Evolutionary conservation across 2,329 filamentous ascomycete genomes (phyloP).

Genomic region (Aspergillus phoenicis): DNA sequence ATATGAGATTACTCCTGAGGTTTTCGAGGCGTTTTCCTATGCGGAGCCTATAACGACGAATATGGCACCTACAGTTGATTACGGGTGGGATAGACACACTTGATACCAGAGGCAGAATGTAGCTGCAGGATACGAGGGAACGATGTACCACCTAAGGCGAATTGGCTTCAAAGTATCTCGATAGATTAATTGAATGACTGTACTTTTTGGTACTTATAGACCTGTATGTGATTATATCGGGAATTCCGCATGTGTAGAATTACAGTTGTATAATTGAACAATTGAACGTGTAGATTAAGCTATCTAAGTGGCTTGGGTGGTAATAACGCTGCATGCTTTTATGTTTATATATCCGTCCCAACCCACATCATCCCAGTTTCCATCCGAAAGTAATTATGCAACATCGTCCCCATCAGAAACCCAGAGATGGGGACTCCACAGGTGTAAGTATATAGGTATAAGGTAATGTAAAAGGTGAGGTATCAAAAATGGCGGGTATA

Average conservation of each 20-base stretch:
- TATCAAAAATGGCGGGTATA: neutral
- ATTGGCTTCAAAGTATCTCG: neutral
- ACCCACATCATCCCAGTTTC: too few species aligned
- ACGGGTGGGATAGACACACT: constrained; percentile 24
- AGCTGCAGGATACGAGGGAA: neutral
- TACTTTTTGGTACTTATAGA: neutral
- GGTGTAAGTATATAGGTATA: neutral
- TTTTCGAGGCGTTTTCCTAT: constrained; percentile 50
- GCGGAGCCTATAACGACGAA: constrained; percentile 48
- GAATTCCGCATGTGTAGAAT: neutral
- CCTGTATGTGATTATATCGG: neutral
- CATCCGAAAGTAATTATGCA: too few species aligned
- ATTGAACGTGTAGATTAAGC: too few species aligned
- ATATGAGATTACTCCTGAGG: constrained; percentile 48
- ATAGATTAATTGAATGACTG: neutral
- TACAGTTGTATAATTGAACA: too few species aligned
- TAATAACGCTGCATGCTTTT: too few species aligned
- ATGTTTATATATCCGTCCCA: too few species aligned
- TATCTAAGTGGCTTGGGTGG: too few species aligned
- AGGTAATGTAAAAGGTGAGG: neutral
- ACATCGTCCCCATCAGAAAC: too few species aligned
- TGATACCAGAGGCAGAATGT: neutral
- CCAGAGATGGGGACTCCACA: neutral
- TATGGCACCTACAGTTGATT: constrained; percentile 40
- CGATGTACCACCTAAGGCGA: neutral